phyloP scores from a whole-genome alignment of 2,329 filamentous ascomycete species.

The Diplodia seriata region DNA sequence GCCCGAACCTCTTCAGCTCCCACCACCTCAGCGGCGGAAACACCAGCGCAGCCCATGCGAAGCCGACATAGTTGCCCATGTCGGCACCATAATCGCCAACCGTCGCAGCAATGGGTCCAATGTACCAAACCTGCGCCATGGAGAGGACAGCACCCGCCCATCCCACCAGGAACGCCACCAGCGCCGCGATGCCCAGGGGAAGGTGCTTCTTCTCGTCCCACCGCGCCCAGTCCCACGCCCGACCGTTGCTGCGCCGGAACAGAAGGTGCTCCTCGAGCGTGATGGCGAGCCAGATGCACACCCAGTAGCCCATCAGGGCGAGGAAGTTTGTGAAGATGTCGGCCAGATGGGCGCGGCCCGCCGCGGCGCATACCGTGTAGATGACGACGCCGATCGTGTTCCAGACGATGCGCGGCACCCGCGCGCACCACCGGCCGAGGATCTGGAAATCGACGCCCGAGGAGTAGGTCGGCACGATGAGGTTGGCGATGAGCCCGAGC shows the following conservation, averaged over 20 bases:
- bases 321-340: constrained; percentile 74
- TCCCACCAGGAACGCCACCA: constrained; percentile 67
- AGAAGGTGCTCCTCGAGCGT: constrained; percentile 67
- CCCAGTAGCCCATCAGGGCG: constrained; percentile 74
- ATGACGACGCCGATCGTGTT: constrained; percentile 67
- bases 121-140: constrained; percentile 75
- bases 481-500: constrained; percentile 70
- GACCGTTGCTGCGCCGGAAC: constrained; percentile 57
- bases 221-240: constrained; percentile 59
- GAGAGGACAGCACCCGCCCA: constrained; percentile 70
- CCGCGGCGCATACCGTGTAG: constrained; percentile 69
- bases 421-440: constrained; percentile 64
- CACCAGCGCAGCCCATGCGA: constrained; percentile 64
- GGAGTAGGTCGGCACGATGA: constrained; percentile 69
- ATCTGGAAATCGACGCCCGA: constrained; percentile 73
- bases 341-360: constrained; percentile 65
- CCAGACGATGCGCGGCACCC: constrained; percentile 69
- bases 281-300: constrained; percentile 69
- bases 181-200: constrained; percentile 67
- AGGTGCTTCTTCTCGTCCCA: constrained; percentile 67
- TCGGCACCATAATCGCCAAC: constrained; percentile 66
- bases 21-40: constrained; percentile 62
- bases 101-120: constrained; percentile 65
- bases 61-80: constrained; percentile 68
- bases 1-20: constrained; percentile 59